Base-by-base conservation (phyloP, 106 monocot genomes). In the Dioscorea alata region DNA sequence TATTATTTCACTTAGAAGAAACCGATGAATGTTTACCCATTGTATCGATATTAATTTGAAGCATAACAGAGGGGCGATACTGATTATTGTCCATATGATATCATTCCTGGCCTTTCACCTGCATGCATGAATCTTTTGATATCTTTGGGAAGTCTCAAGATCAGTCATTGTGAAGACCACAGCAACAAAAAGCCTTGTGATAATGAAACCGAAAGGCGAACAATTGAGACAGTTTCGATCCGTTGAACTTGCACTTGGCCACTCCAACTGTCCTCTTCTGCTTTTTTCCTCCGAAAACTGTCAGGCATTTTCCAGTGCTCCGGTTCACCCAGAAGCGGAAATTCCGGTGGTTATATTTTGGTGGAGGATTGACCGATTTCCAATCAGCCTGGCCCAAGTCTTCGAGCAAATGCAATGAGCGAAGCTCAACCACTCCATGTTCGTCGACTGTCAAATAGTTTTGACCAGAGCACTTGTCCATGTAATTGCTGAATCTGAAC, bases 391-490 rank as follows among this genome's bases (percentile, higher is more conserved):
- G 74, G 14, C 24, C 54, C 23, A 42, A 33, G 59, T n/a, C 48
- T 15, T 48, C 23, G 2, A 74, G 50, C 0, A 67, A 74, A 32
- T 14, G 18, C 42, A 76, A 63, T 18, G 69, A 19, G 5, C 63
- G 61, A 31, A 76, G 68, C 15, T 68, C 49, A 5, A 69, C 75
- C 15, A 21, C 34, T 42, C 69, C 69, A n/a, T 22, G 5, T 5
- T 60, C 15, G 50, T 76, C 69, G 0, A 76, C 69, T 2, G 75
- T 17, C 19, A 76, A 62, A 23, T 69, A 69, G 34, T 20, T 68
- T 15, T 69, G 63, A 1, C 50, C 69, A 0, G 75, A 69, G 62
- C 75, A 76, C 22, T 76, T 76, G 75, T 76, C 75, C 69, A 76
- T 76, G 69, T 76, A 76, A 57, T 76, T 76, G 35, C 69, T 63